Conservation (phyloP, 2,329 filamentous ascomycete species). For the Macroventuria anomochaeta region DNA sequence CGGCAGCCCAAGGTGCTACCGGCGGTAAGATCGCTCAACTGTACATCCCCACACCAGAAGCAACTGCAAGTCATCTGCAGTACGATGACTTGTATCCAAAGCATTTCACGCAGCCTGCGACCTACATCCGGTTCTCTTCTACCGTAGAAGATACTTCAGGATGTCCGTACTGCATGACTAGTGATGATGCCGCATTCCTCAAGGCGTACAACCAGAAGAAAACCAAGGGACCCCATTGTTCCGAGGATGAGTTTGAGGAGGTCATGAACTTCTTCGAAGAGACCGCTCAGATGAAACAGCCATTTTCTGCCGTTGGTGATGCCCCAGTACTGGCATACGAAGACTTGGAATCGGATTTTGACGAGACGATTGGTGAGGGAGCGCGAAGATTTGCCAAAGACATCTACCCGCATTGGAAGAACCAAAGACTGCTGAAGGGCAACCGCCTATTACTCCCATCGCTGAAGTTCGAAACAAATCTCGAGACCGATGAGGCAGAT, state of each 20-base stretch:
- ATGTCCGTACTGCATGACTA: constrained; percentile 91
- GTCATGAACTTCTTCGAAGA: constrained; percentile 96
- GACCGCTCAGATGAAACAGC: constrained; percentile 80
- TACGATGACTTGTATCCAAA: constrained; percentile 90
- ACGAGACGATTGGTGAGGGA: constrained; percentile 62
- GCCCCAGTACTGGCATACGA: constrained; percentile 71
- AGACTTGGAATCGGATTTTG: constrained; percentile 68
- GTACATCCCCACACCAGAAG: constrained; percentile 72
- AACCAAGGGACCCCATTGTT: constrained; percentile 68
- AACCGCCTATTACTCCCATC: constrained; percentile 77
- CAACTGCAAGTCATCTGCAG: constrained; percentile 68
- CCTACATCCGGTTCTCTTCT: constrained; percentile 97
- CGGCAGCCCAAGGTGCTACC: constrained; percentile 56
- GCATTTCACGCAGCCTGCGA: constrained; percentile 80
- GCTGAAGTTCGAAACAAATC: constrained; percentile 92
- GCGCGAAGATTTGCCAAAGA: constrained; percentile 71
- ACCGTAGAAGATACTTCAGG: constrained; percentile 96
- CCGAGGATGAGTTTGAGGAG: constrained; percentile 90
- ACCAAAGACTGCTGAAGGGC: constrained; percentile 67
- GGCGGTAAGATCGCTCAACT: constrained; percentile 67
- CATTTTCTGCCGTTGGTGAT: constrained; percentile 88
- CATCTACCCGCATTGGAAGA: constrained; percentile 90
- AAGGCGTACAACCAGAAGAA: constrained; percentile 82
- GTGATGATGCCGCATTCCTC: constrained; percentile 86
- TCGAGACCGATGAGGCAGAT: constrained; percentile 93